These are phyloP conservation scores for Bidens hawaiensis DNA, from an alignment of 140 eudicot genomes.

Conservation along the genomic window DNA sequence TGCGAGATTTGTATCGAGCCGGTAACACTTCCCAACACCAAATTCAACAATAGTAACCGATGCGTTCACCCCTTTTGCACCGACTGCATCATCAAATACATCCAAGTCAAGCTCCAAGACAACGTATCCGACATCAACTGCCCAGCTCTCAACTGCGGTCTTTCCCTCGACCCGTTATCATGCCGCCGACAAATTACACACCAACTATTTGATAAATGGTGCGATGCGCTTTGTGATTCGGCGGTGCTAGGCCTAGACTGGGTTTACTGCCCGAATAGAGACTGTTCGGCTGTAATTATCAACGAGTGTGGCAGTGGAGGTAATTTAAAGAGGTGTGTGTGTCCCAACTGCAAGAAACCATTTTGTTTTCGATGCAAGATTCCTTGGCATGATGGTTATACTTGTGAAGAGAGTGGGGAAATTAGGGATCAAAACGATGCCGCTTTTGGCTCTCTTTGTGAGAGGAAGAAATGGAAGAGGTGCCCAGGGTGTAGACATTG, in stretches of 20 bases:
- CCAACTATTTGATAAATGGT: slow-evolving; percentile 4
- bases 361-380: slow-evolving; percentile 1
- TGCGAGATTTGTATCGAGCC: slow-evolving; percentile 7
- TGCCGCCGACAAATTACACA: background rate
- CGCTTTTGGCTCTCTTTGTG: background rate
- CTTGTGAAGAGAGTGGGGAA: background rate
- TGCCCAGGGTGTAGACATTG: background rate
- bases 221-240: background rate
- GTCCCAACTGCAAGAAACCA: slow-evolving; percentile 3
- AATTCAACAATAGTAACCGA: background rate
- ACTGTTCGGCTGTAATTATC: background rate
- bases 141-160: slow-evolving; percentile 3
- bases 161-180: background rate
- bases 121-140: slow-evolving; percentile 9
- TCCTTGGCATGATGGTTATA: slow-evolving; percentile 8
- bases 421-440: background rate
- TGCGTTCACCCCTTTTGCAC: slow-evolving; percentile 6
- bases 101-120: background rate
- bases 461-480: background rate
- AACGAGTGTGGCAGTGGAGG: background rate
- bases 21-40: background rate
- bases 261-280: background rate
- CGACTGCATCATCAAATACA: slow-evolving; percentile 5
- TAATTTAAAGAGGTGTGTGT: background rate
- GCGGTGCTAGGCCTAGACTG: background rate